These are phyloP conservation scores for Pseudopediastrum boryanum DNA, from an alignment of 139 green algal genomes.

Conservation along the genomic window DNA sequence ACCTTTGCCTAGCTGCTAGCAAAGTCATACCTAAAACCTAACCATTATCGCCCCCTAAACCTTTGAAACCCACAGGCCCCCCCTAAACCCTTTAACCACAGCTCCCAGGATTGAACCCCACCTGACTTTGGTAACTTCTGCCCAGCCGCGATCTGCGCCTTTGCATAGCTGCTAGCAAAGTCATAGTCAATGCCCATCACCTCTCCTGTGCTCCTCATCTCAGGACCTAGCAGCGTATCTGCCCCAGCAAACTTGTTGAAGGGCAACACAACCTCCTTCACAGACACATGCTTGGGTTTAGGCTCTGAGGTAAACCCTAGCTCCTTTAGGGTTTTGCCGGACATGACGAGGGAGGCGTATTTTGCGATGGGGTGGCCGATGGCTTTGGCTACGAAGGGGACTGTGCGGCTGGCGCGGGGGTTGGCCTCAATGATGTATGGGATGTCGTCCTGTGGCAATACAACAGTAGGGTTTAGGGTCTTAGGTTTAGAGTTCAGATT, in stretches of 20 bases:
- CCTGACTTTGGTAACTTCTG: conserved; percentile 59
- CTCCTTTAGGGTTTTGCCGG: conserved; percentile 85
- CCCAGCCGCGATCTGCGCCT: conserved; percentile 92
- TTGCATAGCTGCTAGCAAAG: conserved; percentile 94
- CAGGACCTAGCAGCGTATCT: conserved; percentile 96
- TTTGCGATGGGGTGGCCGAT: conserved; percentile 96
- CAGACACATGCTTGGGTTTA: conserved; percentile 87
- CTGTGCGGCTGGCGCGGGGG: conserved; percentile 94
- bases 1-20: too few species aligned
- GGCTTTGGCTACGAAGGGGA: conserved; percentile 99
- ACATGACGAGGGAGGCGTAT: conserved; percentile 96
- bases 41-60: too few species aligned
- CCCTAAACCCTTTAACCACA: too few species aligned
- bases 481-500: too few species aligned
- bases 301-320: conserved; percentile 88
- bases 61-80: too few species aligned
- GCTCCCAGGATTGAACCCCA: too few species aligned
- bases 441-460: conserved; percentile 64
- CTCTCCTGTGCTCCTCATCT: conserved; percentile 98
- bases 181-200: conserved; percentile 95
- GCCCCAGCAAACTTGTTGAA: conserved; percentile 99
- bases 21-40: too few species aligned
- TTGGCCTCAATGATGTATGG: conserved; percentile 99
- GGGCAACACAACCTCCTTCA: conserved; percentile 99
- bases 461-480: too few species aligned